Base-by-base conservation (phyloP, 139 green algal species). In the Chara braunii region DNA sequence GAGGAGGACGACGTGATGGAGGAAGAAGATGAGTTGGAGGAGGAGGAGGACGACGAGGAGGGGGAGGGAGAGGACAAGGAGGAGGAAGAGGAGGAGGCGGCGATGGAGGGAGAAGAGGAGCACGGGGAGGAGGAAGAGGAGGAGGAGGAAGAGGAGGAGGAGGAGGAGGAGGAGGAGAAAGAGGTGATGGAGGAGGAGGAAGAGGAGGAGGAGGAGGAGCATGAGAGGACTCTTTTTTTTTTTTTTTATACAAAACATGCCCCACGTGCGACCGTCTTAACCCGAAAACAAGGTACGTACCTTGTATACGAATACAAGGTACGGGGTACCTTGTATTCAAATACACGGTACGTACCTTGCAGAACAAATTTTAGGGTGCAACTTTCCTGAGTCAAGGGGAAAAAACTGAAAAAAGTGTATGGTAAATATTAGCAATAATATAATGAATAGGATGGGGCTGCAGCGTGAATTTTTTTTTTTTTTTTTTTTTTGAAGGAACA, bases 121-220 rank as follows among this genome's bases (percentile, higher is more conserved):
- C 14, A 23, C 7, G 29, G 6, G 3, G 54, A 64, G 14, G 54
- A 50, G 54, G 4, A 24, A n/a, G 54, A 51, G 30, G 26, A 14
- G 54, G 54, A 64, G 14, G 54, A 51, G 54, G 54, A 51, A 22
- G 54, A 64, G 5, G 30, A 64, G 30, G 54, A 14, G 3, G 5
- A 22, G 29, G 54, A 64, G 5, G 30, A 5, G 4, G 54, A 64
- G 29, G 54, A 24, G 14, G 32, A 37, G n/a, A 22, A 5, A 23
- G 26, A 22, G 28, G 29, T 37, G n/a, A 32, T 22, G 51, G 18
- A 60, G 8, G 18, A 40, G 51, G 7, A 37, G 4, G 51, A 4
- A 7, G 6, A 48, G 51, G 51, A 40, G 4, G 51, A 12, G 51
- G 51, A 40, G 51, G 51, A 37, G 51, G 14, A 40, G 12, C 33